Base-by-base conservation (phyloP, 2,329 filamentous ascomycete genomes). In the Taxawa tesnikishii region DNA sequence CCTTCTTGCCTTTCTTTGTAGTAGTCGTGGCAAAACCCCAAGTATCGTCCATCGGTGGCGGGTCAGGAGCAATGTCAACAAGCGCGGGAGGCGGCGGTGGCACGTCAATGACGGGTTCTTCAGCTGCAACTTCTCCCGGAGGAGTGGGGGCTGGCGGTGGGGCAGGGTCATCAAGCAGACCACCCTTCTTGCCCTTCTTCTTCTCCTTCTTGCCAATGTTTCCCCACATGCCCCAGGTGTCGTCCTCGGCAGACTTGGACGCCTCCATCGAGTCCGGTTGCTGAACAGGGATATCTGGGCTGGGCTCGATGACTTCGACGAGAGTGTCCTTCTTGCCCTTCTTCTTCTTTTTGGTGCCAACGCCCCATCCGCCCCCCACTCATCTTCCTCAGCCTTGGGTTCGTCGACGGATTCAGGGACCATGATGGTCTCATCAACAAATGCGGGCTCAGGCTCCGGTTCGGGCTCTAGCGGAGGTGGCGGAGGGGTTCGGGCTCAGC, bases 311-410 rank as follows among this genome's bases (percentile, higher is more conserved):
- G 15, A 38, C 34, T 5, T 38, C 36, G 6, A 42, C 32, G 19
- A 66, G 49, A 5, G 63, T 58, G 10, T 59, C 54, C 44, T 70
- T 72, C 45, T 64, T 69, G 26, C 53, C 54, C 6, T 65, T 66
- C 48, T 69, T 67, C 51, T 68, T 68, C 38, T 59, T 56, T 40
- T 68, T 73, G 38, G 67, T 71, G 5, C 65, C 62, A 31, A 64
- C 70, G 18, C 65, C 67, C 61, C 71, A 75, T 29, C 67, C 65
- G 37, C 65, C 49, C 68, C 70, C 42, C 71, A 70, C 36, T 68
- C 68, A 33, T 70, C 66, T 26, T 60, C 59, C 16, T 65, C 62
- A 11, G 51, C 52, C 36, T 62, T 62, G 2, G 65, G 60, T 43
- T 70, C 67, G 36, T 68, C 63, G 6, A 69, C 54, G 15, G 50